Base-by-base conservation (phyloP, 768 basidiomycete genomes). In the Termitomyces eurrhizus region DNA sequence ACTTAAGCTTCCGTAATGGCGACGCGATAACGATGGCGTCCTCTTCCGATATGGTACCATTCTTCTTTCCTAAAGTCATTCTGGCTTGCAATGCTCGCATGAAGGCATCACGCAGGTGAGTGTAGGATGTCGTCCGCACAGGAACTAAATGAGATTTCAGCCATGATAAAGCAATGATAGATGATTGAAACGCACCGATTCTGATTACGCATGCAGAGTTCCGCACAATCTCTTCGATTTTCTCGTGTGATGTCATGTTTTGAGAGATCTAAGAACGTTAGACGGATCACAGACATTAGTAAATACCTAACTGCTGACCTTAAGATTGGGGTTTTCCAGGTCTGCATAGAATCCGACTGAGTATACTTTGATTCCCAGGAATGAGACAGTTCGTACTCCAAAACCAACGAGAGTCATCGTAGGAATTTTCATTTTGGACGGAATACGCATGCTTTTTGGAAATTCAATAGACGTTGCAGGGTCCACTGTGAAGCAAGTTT, bases 311-410 rank as follows among this genome's bases (percentile, higher is more conserved):
- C 21, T 11, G 67, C 76, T 55, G 55, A 89, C 88, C 56, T 80
- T 79, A 59, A 91, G 77, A 45, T 78, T 80, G 0, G 87, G 83
- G 62, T 86, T 83, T n/a, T 77, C 67, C 48, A 93, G 74, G 70
- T 96, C 93, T 7, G 92, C 89, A 71, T 96, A 97, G 74, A 97
- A 93, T 2, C 84, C 95, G 37, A 93, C 85, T 12, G 89, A 90
- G 73, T 97, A 97, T 16, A 96, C 94, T 69, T 92, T 86, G 64
- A 97, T 83, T 7, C 87, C 81, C 42, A 96, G 78, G 73, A 97
- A 94, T 14, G 93, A 93, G 35, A 97, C 93, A 0, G 88, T 92
- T 53, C 95, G 80, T 42, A 94, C 92, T 26, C 95, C 95, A 1
- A 93, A 76, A 7, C 95, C 95, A 21, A 97, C 75, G 6, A 96